Evolutionary conservation across 345 rosid genomes (phyloP).

Genomic region (Psidium guajava): DNA sequence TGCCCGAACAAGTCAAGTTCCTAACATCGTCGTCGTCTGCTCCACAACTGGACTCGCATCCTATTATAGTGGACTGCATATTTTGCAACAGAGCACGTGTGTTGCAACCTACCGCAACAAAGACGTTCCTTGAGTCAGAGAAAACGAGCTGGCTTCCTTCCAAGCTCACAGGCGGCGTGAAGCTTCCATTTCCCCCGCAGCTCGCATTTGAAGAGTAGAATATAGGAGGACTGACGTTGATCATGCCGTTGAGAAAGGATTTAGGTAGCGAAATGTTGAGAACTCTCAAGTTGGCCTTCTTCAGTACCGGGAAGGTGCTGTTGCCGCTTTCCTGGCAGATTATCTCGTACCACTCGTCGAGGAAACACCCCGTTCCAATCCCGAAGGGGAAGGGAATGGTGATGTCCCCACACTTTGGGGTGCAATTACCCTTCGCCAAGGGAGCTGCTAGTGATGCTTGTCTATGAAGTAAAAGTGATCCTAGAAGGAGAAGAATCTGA

Average conservation of each 20-base stretch:
- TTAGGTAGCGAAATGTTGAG: not conserved
- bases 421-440: not conserved
- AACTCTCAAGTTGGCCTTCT: not conserved
- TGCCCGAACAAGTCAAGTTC: not conserved
- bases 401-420: not conserved
- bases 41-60: not conserved
- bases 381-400: not conserved
- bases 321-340: not conserved
- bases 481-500: slow-evolving; percentile 32
- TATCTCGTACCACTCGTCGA: not conserved
- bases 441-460: not conserved
- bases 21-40: not conserved
- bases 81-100: not conserved
- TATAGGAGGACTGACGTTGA: not conserved
- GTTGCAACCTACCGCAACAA: not conserved
- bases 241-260: not conserved
- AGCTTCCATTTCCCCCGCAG: not conserved
- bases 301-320: not conserved
- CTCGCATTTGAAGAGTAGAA: not conserved
- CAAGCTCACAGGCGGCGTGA: not conserved
- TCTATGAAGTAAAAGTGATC: not conserved
- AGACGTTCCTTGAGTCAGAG: not conserved
- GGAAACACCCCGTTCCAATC: not conserved
- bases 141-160: not conserved
- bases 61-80: not conserved